A percentile compares a stretch with the other conserved stretches of the same genome.
These are phyloP conservation scores for Flaveria robusta DNA, from an alignment of 129 eudicot species.

Conservation along the genomic window DNA sequence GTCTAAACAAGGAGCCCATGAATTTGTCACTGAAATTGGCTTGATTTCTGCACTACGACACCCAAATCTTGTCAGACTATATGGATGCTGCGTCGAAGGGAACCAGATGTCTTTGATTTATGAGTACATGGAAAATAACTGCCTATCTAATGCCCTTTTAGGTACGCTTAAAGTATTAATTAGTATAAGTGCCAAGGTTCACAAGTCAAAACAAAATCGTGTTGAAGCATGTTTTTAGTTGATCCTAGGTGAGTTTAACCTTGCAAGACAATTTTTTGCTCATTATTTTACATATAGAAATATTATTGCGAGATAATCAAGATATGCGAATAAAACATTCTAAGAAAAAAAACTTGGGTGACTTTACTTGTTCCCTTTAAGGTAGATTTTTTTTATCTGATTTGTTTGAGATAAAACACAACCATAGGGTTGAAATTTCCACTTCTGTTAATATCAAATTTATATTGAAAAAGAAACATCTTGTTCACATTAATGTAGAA, in stretches of 20 bases:
- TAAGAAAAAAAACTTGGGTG: neutral
- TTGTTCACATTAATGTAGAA: neutral
- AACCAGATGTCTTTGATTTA: conserved; percentile 67
- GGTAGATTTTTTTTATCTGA: neutral
- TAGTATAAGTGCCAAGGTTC: conserved; percentile 1
- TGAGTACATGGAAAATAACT: conserved; percentile 87
- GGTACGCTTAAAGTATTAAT: conserved; percentile 43
- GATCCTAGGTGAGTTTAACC: neutral
- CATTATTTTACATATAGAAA: neutral
- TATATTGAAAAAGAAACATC: neutral
- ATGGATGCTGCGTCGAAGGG: conserved; percentile 84
- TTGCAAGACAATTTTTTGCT: neutral
- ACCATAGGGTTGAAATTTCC: neutral
- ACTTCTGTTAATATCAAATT: neutral
- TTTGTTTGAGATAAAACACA: neutral
- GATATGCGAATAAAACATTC: neutral
- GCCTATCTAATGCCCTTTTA: conserved; percentile 65
- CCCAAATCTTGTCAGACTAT: conserved; percentile 81
- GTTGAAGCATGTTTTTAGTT: neutral
- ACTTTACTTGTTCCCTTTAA: neutral
- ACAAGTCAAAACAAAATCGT: neutral
- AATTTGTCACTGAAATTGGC: conserved; percentile 82
- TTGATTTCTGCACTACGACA: conserved; percentile 73
- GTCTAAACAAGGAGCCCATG: conserved; percentile 78
- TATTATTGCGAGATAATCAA: neutral